Evolutionary conservation across 2,329 filamentous ascomycete genomes (phyloP).

Genomic region (Hyphodiscus sp.): DNA sequence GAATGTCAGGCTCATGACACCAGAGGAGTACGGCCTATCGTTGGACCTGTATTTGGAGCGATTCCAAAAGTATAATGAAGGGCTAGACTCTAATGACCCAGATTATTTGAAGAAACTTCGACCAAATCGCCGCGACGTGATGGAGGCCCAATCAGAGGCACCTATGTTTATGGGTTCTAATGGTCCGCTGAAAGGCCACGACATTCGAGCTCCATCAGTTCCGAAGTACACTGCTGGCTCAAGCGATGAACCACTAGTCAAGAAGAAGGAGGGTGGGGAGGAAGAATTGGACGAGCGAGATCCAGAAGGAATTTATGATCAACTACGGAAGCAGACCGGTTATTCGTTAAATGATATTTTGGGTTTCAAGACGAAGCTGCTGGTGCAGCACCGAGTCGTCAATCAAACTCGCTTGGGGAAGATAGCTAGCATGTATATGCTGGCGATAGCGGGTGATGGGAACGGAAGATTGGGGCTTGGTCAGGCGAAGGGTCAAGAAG

Average conservation of each 20-base stretch:
- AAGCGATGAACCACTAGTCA: constrained; percentile 8
- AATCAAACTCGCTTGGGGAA: constrained; percentile 98
- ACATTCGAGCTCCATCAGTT: constrained; percentile 20
- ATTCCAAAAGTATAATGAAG: constrained; percentile 12
- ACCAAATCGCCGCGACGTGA: constrained; percentile 15
- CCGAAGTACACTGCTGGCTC: constrained; percentile 17
- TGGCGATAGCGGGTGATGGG: constrained; percentile 81
- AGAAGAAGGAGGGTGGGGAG: constrained; percentile 13
- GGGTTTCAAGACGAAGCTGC: constrained; percentile 57
- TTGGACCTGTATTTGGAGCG: constrained; percentile 40
- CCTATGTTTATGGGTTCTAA: constrained; percentile 19
- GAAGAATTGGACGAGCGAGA: constrained; percentile 19
- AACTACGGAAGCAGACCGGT: constrained; percentile 44
- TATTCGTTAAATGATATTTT: constrained; percentile 46
- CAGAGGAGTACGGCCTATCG: constrained; percentile 55
- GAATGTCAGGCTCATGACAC: constrained; percentile 46
- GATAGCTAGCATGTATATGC: constrained; percentile 66
- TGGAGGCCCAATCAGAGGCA: constrained; percentile 18
- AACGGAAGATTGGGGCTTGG: constrained; percentile 83
- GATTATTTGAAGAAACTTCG: constrained; percentile 4
- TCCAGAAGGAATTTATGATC: constrained; percentile 28
- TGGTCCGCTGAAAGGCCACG: constrained; percentile 15
- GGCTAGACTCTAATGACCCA: constrained; percentile 11
- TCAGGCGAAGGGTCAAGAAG: constrained; percentile 79
- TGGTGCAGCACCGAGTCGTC: constrained; percentile 68